phyloP scores from a whole-genome alignment of 2,329 filamentous ascomycete genomes.

The Epichloe typhina region DNA sequence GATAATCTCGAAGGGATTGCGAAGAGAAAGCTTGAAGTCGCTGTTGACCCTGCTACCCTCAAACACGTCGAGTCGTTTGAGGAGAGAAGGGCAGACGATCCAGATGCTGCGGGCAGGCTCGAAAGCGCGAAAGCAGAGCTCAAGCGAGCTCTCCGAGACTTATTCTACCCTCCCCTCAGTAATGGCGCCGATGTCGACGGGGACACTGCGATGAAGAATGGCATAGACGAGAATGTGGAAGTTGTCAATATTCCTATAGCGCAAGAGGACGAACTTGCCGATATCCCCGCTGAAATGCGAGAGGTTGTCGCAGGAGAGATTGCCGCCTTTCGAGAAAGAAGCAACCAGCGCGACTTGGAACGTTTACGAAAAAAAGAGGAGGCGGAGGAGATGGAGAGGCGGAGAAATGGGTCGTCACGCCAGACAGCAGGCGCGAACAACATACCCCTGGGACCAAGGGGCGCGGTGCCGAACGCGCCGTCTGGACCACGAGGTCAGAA shows the following conservation, averaged over 20 bases:
- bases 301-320: constrained; percentile 93
- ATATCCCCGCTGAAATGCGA: constrained; percentile 92
- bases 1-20: constrained; percentile 44
- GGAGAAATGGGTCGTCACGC: constrained; percentile 50
- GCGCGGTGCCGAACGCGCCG: constrained; percentile 56
- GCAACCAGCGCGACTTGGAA: constrained; percentile 77
- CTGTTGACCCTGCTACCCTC: constrained; percentile 69
- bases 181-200: constrained; percentile 45
- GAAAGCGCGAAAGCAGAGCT: constrained; percentile 58
- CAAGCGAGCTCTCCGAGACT: constrained; percentile 51
- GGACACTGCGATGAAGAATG: constrained; percentile 57
- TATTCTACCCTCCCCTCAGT: constrained; percentile 52
- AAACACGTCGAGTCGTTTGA: constrained; percentile 80
- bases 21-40: constrained; percentile 57
- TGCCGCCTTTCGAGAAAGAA: constrained; percentile 82
- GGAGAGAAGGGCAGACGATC: constrained; percentile 49
- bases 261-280: constrained; percentile 83
- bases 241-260: constrained; percentile 81
- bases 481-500: constrained; percentile 54
- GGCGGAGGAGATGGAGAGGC: constrained; percentile 73
- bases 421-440: constrained; percentile 53
- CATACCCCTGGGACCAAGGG: constrained; percentile 22
- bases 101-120: constrained; percentile 51
- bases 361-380: constrained; percentile 82
- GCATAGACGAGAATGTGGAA: constrained; percentile 55